Conservation (phyloP, 257 asterid species). For the Solanum ossicruentum region DNA sequence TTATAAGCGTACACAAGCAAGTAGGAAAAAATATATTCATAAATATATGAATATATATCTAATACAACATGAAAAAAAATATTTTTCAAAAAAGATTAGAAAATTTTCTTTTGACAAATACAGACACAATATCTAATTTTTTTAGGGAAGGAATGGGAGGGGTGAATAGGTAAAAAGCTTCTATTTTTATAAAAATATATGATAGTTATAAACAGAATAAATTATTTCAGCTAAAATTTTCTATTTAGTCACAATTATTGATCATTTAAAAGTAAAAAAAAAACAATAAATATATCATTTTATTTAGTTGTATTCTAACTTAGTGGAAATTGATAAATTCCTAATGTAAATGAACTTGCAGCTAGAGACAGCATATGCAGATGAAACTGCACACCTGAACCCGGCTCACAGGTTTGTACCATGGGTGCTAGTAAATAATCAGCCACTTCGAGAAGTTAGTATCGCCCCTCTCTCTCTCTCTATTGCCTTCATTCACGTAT, state of each 20-base stretch:
- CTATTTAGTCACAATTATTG: neutral
- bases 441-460: slow-evolving; percentile 64
- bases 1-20: no score
- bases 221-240: neutral
- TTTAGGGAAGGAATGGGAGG: no score
- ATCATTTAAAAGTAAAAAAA: neutral
- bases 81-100: no score
- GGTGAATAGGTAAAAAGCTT: no score
- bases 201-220: no score
- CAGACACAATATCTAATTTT: no score
- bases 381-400: slow-evolving; percentile 50
- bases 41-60: no score
- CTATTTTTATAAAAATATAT: no score
- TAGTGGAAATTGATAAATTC: neutral
- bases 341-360: slow-evolving; percentile 10
- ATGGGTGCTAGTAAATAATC: slow-evolving; percentile 71
- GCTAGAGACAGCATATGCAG: slow-evolving; percentile 63
- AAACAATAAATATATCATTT: neutral
- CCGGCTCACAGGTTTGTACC: slow-evolving; percentile 86
- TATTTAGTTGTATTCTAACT: neutral
- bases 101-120: no score
- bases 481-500: neutral
- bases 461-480: neutral
- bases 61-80: no score
- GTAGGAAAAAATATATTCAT: no score